phyloP scores from a whole-genome alignment of 805 yeast genomes.

The Saccharomycopsis sp. region DNA sequence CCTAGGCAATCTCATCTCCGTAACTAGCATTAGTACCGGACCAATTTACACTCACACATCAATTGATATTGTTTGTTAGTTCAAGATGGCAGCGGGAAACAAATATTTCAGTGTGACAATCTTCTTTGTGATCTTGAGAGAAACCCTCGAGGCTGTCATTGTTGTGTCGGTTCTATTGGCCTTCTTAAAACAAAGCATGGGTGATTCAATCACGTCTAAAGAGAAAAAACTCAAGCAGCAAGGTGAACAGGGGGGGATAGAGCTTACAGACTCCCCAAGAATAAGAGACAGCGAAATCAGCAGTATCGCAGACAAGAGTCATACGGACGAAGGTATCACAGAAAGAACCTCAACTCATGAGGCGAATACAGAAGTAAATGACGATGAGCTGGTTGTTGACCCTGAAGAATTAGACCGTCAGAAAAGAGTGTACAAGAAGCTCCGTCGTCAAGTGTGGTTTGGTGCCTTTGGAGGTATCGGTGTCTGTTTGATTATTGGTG shows the following conservation, averaged over 20 bases:
- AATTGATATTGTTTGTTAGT: not conserved
- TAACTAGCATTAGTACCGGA: no score
- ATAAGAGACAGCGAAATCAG: not conserved
- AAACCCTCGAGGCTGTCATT: slow-evolving; percentile 69
- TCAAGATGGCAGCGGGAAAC: not conserved
- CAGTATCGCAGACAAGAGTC: not conserved
- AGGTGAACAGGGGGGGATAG: slow-evolving; percentile 13
- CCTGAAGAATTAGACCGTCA: not conserved
- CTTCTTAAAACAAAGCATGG: slow-evolving; percentile 46
- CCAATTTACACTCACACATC: no score
- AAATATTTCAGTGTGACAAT: slow-evolving; percentile 41
- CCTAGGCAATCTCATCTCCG: no score
- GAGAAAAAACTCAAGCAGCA: slow-evolving; percentile 14
- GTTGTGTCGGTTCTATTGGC: slow-evolving; percentile 69
- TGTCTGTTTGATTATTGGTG: slow-evolving; percentile 76
- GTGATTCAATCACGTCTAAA: slow-evolving; percentile 19
- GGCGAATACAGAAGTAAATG: not conserved
- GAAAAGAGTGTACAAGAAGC: slow-evolving; percentile 43
- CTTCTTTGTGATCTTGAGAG: slow-evolving; percentile 66
- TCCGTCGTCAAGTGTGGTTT: slow-evolving; percentile 74
- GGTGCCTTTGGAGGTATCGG: slow-evolving; percentile 70
- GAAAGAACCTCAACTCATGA: not conserved
- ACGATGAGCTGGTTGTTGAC: not conserved
- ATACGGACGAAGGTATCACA: not conserved
- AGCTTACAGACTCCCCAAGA: not conserved